Conservation (phyloP, 1,284 basidiomycete genomes). For the Cryptococcus deneoformans region DNA sequence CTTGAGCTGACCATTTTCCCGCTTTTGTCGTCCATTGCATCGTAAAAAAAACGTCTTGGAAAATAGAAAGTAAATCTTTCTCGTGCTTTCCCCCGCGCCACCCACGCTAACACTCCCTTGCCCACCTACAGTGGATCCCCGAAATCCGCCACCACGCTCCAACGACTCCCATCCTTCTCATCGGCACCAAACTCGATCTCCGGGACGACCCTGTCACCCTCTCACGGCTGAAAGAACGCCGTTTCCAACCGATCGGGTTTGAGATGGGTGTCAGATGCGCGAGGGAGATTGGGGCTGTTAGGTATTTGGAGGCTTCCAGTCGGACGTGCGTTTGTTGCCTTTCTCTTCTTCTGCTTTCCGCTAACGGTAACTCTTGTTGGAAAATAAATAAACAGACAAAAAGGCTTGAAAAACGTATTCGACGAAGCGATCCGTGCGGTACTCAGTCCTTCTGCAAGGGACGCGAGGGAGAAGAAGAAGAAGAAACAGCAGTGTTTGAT, state of each 20-base stretch:
- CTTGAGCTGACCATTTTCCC: not conserved
- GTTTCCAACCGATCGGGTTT: constrained; percentile 92
- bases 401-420: constrained; percentile 1
- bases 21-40: not conserved
- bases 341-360: not conserved
- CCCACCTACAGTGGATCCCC: constrained; percentile 74
- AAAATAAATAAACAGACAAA: no score
- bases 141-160: constrained; percentile 97
- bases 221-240: constrained; percentile 88
- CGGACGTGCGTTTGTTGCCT: constrained; percentile 56
- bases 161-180: constrained; percentile 86
- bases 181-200: constrained; percentile 97
- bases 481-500: constrained; percentile 50
- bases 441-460: constrained; percentile 22
- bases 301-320: constrained; percentile 95
- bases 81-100: not conserved
- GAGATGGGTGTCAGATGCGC: constrained; percentile 51
- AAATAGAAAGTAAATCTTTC: constrained; percentile 67
- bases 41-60: not conserved
- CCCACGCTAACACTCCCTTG: no score
- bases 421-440: constrained; percentile 87
- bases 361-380: constrained; percentile 66
- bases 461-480: constrained; percentile 11
- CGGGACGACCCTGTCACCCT: constrained; percentile 90
- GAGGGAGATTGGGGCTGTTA: constrained; percentile 91